Conservation (phyloP, 2,329 filamentous ascomycete genomes). For the Rhynchosporium graminicola region DNA sequence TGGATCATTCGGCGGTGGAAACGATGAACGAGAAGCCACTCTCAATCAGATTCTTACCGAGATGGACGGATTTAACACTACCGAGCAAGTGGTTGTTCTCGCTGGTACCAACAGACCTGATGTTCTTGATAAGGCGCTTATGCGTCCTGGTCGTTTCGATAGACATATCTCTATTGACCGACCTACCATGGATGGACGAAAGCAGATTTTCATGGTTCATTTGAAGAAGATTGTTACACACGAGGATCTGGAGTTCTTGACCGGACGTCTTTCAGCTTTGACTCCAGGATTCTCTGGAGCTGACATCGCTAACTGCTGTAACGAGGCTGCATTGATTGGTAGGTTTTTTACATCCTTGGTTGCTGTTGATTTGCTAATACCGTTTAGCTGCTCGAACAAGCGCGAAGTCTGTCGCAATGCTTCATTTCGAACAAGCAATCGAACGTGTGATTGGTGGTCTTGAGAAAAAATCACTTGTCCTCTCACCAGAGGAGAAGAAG, state of each 20-base stretch:
- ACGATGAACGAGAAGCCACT: constrained; percentile 95
- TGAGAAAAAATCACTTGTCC: constrained; percentile 94
- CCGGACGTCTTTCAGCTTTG: constrained; percentile 84
- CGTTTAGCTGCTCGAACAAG: constrained; percentile 75
- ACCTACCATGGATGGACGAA: constrained; percentile 94
- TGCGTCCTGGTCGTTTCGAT: constrained; percentile 96
- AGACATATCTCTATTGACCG: constrained; percentile 93
- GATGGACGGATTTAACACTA: constrained; percentile 99
- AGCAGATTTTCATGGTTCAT: constrained; percentile 95
- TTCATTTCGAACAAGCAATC: constrained; percentile 95
- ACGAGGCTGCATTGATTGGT: constrained; percentile 96
- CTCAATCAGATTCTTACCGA: constrained; percentile 98
- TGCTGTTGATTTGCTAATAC: constrained; percentile 44
- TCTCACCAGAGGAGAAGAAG: constrained; percentile 90
- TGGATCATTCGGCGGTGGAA: constrained; percentile 78
- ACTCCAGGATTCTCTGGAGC: constrained; percentile 97
- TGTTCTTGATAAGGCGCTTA: constrained; percentile 89
- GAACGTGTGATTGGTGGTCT: constrained; percentile 95
- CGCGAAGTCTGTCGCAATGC: constrained; percentile 79
- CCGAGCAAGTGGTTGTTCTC: constrained; percentile 93
- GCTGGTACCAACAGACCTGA: constrained; percentile 96
- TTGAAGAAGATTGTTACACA: constrained; percentile 91
- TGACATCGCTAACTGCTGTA: constrained; percentile 97
- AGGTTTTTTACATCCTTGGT: constrained; percentile 43
- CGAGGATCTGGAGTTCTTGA: constrained; percentile 84